Evolutionary conservation across 352 stramenopile genomes (phyloP).

Genomic region (Globisporangium okanoganense): DNA sequence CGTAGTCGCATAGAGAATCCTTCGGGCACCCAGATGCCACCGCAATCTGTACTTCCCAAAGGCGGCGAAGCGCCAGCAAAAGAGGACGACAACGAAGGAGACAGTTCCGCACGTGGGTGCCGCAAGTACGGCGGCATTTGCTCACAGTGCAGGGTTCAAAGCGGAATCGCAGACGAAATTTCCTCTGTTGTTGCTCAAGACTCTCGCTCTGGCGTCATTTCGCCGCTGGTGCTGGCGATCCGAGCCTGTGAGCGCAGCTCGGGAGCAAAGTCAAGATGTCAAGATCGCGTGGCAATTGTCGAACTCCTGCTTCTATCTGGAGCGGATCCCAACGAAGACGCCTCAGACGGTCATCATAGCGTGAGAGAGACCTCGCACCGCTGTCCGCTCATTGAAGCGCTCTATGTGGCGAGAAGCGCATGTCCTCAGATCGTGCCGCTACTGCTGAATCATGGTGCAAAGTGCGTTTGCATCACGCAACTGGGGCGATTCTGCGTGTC

Average conservation of each 20-base stretch:
- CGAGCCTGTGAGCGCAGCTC: slow-evolving; percentile 15
- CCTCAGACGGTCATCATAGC: background rate
- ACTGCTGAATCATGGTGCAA: slow-evolving; percentile 23
- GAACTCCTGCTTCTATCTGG: slow-evolving; percentile 26
- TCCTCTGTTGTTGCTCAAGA: background rate
- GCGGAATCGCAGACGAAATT: background rate
- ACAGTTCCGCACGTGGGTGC: slow-evolving; percentile 11
- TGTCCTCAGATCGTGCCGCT: slow-evolving; percentile 18
- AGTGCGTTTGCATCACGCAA: slow-evolving; percentile 5
- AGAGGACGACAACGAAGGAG: background rate
- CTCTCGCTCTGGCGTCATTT: background rate
- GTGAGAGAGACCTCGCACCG: background rate
- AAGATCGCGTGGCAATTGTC: slow-evolving; percentile 21
- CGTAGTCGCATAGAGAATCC: background rate
- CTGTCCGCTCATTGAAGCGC: slow-evolving; percentile 20
- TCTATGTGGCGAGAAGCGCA: slow-evolving; percentile 11
- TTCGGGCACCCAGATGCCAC: background rate
- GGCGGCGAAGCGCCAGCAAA: background rate
- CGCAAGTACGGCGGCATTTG: slow-evolving; percentile 26
- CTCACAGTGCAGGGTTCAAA: slow-evolving; percentile 4
- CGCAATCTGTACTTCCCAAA: background rate
- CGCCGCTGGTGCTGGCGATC: slow-evolving; percentile 33
- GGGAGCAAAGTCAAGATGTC: background rate
- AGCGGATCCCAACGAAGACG: slow-evolving; percentile 16
- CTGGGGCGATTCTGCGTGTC: slow-evolving; percentile 19